Base-by-base conservation (phyloP, 2,329 filamentous ascomycete species). In the Neonectria sp. region DNA sequence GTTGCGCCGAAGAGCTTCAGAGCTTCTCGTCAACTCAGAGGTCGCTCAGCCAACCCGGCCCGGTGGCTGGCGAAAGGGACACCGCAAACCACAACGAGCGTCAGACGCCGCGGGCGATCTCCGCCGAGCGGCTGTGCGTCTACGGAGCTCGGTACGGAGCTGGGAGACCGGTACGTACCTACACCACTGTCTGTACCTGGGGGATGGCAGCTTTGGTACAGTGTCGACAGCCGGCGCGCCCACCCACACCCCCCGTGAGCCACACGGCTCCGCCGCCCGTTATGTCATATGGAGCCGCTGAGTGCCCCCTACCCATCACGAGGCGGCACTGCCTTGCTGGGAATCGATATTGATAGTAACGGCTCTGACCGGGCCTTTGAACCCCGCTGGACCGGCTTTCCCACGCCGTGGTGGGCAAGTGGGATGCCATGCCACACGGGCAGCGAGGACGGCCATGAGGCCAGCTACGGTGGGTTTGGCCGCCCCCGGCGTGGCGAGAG, bases 1-100 rank as follows among this genome's bases (percentile, higher is more conserved):
- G 51, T 53, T 53, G 51, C 31, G n/a, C 29, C 31, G 51, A 53
- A 21, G 17, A 53, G 51, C 51, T 53, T 35, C n/a, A 35, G n/a
- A 53, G n/a, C 15, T n/a, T 45, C n/a, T 3, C 67, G 53, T 68
- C 60, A 60, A 67, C 60, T 57, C 63, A 65, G 62, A 27, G 60
- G 25, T 63, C 66, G 61, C 64, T 68, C 52, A 71, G 69, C 64
- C 70, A 75, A 75, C 66, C 65, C 72, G 72, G 72, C 61, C 73
- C 73, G 73, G 71, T 72, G 69, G 57, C 21, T 73, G 71, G 67
- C 63, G 66, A 21, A 21, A 21, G 21, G 21, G 70, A 25, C 59
- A 12, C 48, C 59, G 40, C 52, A 61, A 59, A 17, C 6, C 15
- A 7, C 13, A 40, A 60, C 60, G 67, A 68, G 64, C 64, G 70